phyloP scores from a whole-genome alignment of 148 eudicot species.

The Vaccinium macrocarpon region DNA sequence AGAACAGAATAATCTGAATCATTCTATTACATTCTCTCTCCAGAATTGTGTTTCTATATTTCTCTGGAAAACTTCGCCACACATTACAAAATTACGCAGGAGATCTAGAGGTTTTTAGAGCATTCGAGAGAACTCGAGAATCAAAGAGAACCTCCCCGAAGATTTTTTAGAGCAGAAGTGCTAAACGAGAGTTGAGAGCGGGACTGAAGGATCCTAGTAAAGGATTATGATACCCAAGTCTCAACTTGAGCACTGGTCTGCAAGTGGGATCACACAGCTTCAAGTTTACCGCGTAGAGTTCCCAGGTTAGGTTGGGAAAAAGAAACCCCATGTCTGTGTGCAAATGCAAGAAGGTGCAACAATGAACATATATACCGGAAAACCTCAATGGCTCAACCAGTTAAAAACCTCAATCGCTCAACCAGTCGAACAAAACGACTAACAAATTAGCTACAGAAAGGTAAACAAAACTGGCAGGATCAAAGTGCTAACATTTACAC shows the following conservation, averaged over 20 bases:
- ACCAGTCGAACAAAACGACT: neutral
- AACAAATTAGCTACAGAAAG: neutral
- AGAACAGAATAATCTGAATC: no score
- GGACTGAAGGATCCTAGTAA: neutral
- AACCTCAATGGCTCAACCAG: neutral
- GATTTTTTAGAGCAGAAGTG: neutral
- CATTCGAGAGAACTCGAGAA: neutral
- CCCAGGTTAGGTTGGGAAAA: neutral
- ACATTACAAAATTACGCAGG: no score
- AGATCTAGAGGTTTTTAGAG: neutral
- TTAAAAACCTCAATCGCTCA: neutral
- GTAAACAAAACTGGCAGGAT: neutral
- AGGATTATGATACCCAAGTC: neutral
- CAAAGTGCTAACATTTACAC: conserved; percentile 27
- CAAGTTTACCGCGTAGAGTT: neutral
- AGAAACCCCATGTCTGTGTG: neutral
- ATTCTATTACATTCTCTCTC: no score
- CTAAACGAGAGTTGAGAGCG: neutral
- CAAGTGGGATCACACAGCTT: neutral
- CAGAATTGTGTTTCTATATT: no score
- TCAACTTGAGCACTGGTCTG: neutral
- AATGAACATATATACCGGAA: neutral
- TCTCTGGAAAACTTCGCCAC: neutral
- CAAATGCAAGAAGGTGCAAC: conserved; percentile 5
- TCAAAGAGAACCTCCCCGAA: neutral